These are phyloP conservation scores for Setaria viridis DNA, from an alignment of 202 grass and related monocot genomes.

Conservation along the genomic window DNA sequence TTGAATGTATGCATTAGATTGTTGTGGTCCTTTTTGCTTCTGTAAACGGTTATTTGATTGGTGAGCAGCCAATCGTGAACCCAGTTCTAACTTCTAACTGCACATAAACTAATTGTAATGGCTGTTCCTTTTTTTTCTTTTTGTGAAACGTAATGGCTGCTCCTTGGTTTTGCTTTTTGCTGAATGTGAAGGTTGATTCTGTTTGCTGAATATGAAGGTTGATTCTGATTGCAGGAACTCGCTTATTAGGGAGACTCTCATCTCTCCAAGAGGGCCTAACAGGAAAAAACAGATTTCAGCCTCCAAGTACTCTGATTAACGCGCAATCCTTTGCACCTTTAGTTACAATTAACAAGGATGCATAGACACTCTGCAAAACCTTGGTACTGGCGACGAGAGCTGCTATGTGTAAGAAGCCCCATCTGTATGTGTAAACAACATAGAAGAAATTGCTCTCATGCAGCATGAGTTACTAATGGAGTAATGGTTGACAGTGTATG, in stretches of 20 bases:
- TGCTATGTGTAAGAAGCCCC: not conserved
- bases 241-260: not conserved
- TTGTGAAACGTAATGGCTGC: not conserved
- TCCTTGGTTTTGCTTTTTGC: not conserved
- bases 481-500: not conserved
- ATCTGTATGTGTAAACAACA: not conserved
- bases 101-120: not conserved
- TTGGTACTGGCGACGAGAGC: not conserved
- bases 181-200: slow-evolving; percentile 3
- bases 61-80: not conserved
- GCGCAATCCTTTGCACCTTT: not conserved
- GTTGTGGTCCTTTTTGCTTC: not conserved
- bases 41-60: not conserved
- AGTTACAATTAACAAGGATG: not conserved
- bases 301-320: not conserved
- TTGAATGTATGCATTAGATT: not conserved
- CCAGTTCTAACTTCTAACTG: not conserved
- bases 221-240: slow-evolving; percentile 13
- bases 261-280: not conserved
- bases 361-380: not conserved
- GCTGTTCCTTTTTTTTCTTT: not conserved
- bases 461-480: not conserved
- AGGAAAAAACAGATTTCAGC: not conserved
- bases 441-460: not conserved
- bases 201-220: not conserved